Evolutionary conservation across 2,329 filamentous ascomycete species (phyloP).

Genomic region (Cordyceps fumosorosea): DNA sequence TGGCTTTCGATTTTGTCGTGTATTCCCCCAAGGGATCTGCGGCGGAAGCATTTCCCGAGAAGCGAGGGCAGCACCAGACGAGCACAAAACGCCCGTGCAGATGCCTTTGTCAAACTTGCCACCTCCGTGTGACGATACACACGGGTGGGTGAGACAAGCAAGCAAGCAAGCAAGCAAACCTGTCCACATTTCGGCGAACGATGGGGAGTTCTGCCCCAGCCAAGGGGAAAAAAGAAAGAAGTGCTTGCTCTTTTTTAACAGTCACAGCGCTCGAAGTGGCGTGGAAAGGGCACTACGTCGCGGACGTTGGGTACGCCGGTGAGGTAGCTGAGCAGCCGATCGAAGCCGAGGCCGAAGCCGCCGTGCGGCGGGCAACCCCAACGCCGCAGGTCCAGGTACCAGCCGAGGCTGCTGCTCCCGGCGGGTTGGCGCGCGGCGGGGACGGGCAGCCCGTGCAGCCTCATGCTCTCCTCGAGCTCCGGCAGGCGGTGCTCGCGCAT

Average conservation of each 20-base stretch:
- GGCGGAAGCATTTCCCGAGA: not conserved
- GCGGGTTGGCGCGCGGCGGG: constrained; percentile 17
- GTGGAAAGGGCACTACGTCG: constrained; percentile 80
- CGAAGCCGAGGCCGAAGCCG: constrained; percentile 85
- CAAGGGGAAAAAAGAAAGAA: too few relatives aligned
- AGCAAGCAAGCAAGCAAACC: not conserved
- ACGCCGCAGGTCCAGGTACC: constrained; percentile 82
- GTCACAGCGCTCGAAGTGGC: constrained; percentile 60
- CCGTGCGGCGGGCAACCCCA: constrained; percentile 92
- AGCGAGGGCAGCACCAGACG: constrained; percentile 6
- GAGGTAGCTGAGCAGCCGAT: constrained; percentile 78
- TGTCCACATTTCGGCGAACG: not conserved
- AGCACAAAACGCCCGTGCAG: not conserved
- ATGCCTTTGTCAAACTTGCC: not conserved
- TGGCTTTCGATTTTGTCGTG: not conserved
- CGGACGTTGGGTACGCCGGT: constrained; percentile 74
- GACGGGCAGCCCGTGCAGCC: constrained; percentile 54
- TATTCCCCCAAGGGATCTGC: not conserved
- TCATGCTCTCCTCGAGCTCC: constrained; percentile 64
- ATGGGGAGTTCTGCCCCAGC: not conserved
- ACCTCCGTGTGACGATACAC: not conserved
- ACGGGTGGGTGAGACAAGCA: not conserved
- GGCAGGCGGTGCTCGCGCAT: constrained; percentile 76
- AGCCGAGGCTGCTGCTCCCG: constrained; percentile 47
- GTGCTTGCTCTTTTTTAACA: constrained; percentile 35